Evolutionary conservation across 768 basidiomycete genomes (phyloP), one percentile per base, ranked within the genome.

Genomic region (Rhodotorula diobovata): DNA sequence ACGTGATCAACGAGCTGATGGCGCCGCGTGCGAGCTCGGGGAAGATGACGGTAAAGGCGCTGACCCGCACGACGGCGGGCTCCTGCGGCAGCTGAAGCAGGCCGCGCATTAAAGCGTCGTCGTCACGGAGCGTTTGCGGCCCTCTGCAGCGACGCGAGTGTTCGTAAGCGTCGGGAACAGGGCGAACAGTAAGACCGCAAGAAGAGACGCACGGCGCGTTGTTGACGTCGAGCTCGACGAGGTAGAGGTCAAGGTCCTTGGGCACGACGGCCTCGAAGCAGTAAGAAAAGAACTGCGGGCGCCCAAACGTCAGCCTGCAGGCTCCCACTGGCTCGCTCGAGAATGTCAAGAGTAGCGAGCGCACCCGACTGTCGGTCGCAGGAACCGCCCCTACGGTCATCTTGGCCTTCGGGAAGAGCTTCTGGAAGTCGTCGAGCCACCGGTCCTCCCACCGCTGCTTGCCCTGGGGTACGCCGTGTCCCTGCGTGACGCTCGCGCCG

Each of bases 401-500:
- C 57, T 64, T 63, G 30, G 66, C 55, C 4, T 35, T 63, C 18
- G 67, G 72, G 43, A 73, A 73, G 41, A 66, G 15, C 28, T 30
- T 50, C 41, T 53, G 23, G 25, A 73, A 73, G 55, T 65, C 67
- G 15, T 34, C 46, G 41, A 66, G 63, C 48, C 57, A 73, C 21
- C 48, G 55, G 30, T 66, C 53, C 25, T 66, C 46, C 72, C 72
- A 73, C 25, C 56, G 39, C 39, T 50, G 59, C 35, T 66, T n/a
- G 11, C 55, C 64, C 2, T 37, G 48, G 2, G 30, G 41, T 2
- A 72, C 37, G 0, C 43, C 37, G 11, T 69, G 72, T n/a, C 67
- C 69, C 28, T 61, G 41, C 54, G 71, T 70, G 12, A 70, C 73
- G 10, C 68, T 71, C 30, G 72, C 77, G 15, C 76, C 74, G 25